phyloP scores from a whole-genome alignment of 2,329 filamentous ascomycete species.

The Pseudocercospora crystallina region DNA sequence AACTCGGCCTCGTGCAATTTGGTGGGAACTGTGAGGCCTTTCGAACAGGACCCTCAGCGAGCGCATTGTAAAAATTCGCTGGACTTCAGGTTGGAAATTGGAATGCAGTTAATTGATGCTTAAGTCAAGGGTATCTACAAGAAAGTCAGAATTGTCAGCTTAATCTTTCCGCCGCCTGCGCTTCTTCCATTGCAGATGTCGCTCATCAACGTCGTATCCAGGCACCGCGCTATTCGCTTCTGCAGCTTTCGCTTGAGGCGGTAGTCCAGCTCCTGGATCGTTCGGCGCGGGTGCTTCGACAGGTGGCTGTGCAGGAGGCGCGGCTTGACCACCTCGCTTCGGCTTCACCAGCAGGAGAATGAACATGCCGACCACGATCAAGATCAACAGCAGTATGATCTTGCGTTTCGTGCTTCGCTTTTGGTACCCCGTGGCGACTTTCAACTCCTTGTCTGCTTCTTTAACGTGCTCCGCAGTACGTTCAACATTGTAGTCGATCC shows the following conservation, averaged over 20 bases:
- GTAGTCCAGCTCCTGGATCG: slow-evolving; percentile 18
- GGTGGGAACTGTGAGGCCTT: no score
- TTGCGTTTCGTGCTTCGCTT: slow-evolving; percentile 85
- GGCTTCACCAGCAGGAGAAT: slow-evolving; percentile 82
- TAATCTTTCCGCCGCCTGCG: slow-evolving; percentile 17
- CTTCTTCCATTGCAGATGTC: slow-evolving; percentile 26
- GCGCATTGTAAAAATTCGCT: no score
- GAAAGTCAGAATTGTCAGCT: slow-evolving; percentile 3
- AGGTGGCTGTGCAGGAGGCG: slow-evolving; percentile 11
- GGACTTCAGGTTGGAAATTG: no score
- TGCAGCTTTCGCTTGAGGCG: slow-evolving; percentile 7
- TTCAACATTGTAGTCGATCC: slow-evolving; percentile 83
- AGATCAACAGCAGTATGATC: slow-evolving; percentile 81
- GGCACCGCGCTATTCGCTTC: slow-evolving; percentile 1
- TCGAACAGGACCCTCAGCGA: no score
- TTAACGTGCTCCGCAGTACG: slow-evolving; percentile 92
- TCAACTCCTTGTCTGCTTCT: slow-evolving; percentile 87
- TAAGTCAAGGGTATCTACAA: slow-evolving; percentile 20
- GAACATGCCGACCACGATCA: slow-evolving; percentile 83
- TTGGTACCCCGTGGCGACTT: slow-evolving; percentile 84
- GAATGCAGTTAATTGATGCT: background rate
- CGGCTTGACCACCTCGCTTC: slow-evolving; percentile 43
- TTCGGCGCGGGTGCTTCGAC: slow-evolving; percentile 15
- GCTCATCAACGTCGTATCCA: slow-evolving; percentile 6
- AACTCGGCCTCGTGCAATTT: no score